phyloP scores from a whole-genome alignment of 129 eudicot species.

The Pulicaria dysenterica region DNA sequence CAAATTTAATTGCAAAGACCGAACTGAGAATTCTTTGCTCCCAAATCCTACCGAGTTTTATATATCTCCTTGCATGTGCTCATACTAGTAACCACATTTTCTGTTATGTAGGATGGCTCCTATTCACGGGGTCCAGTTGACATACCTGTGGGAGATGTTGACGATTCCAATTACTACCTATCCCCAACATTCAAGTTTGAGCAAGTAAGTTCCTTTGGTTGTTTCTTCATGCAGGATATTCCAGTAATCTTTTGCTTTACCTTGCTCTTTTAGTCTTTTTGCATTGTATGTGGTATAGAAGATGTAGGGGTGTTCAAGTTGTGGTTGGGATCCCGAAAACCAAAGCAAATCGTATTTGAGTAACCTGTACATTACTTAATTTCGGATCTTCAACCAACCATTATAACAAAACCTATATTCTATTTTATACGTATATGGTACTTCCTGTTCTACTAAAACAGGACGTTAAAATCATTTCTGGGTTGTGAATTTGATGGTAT shows the following conservation, averaged over 20 bases:
- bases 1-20: background rate
- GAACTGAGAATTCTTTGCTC: background rate
- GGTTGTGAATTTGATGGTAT: too few species aligned
- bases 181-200: slow-evolving; percentile 93
- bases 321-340: background rate
- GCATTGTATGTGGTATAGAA: slow-evolving; percentile 1
- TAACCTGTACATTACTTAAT: background rate
- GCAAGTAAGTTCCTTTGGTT: slow-evolving; percentile 61
- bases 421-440: too few species aligned
- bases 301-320: slow-evolving; percentile 5
- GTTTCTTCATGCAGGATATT: background rate
- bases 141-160: slow-evolving; percentile 76
- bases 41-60: background rate
- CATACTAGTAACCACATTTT: background rate
- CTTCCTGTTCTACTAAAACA: too few species aligned
- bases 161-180: slow-evolving; percentile 64
- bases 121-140: slow-evolving; percentile 97
- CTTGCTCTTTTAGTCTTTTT: background rate
- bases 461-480: too few species aligned
- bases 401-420: too few species aligned
- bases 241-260: slow-evolving; percentile 15
- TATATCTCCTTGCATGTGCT: background rate
- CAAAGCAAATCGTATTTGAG: background rate
- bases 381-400: background rate
- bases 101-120: slow-evolving; percentile 85